phyloP scores from a whole-genome alignment of 1,139 yeast genomes.

The Kluyveromyces marxianus region DNA sequence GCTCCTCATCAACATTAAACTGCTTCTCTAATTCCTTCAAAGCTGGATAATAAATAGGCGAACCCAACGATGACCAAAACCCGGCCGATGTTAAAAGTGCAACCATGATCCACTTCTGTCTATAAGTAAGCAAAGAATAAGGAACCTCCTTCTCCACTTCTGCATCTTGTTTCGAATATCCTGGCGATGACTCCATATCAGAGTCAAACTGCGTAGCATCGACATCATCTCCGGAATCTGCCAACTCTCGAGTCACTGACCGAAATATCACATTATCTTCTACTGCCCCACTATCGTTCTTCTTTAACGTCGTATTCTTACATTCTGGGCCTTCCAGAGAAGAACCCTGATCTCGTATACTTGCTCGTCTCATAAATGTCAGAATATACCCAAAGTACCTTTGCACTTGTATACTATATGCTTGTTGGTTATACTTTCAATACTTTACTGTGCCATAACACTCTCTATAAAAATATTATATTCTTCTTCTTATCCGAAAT shows the following conservation, averaged over 20 bases:
- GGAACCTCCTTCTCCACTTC: conserved; percentile 8
- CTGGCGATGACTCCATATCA: background rate
- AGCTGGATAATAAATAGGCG: conserved; percentile 31
- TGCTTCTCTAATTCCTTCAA: conserved; percentile 37
- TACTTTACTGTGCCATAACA: too few relatives aligned
- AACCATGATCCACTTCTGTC: conserved; percentile 29
- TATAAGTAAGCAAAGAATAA: conserved; percentile 20
- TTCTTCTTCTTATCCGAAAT: too few relatives aligned
- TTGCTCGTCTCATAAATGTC: too few relatives aligned
- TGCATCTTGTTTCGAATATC: background rate
- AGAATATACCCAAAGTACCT: too few relatives aligned
- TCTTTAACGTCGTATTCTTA: background rate
- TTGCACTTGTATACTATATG: too few relatives aligned
- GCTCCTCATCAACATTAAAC: conserved; percentile 48
- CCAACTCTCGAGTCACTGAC: background rate
- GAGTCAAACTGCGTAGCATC: background rate
- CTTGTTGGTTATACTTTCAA: too few relatives aligned
- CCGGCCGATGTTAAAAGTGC: conserved; percentile 27
- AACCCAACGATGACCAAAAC: conserved; percentile 31
- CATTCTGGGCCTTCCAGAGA: too few relatives aligned
- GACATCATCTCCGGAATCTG: background rate
- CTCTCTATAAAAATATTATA: too few relatives aligned
- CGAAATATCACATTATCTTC: background rate
- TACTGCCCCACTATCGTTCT: background rate
- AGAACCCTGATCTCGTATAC: too few relatives aligned